Conservation (phyloP, 257 asterid species). For the Datura wrightii region DNA sequence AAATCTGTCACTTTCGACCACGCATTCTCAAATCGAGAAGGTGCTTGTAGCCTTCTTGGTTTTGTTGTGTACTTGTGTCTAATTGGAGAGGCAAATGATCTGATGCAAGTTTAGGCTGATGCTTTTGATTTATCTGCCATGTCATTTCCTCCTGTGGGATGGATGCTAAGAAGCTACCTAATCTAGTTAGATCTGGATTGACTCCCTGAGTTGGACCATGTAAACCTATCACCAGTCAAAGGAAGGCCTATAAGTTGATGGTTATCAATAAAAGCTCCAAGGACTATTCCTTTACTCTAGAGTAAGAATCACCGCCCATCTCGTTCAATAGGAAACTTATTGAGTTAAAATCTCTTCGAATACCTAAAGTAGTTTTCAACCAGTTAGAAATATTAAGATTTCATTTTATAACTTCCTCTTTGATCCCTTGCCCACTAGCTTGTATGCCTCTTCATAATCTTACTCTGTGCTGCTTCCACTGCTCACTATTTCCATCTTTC, state of each 20-base stretch:
- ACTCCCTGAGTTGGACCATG: slow-evolving; percentile 13
- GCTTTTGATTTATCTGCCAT: not conserved
- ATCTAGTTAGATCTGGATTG: not conserved
- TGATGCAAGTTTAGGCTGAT: slow-evolving; percentile 1
- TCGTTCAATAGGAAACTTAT: not conserved
- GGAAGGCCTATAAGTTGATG: not conserved
- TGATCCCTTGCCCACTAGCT: not conserved
- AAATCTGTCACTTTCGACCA: not conserved
- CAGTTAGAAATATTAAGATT: not conserved
- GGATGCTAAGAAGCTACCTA: not conserved
- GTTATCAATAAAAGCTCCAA: not conserved
- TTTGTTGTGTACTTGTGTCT: not conserved
- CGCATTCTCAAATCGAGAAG: not conserved
- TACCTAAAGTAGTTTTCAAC: not conserved
- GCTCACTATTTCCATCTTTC: slow-evolving; percentile 9
- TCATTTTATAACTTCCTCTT: not conserved
- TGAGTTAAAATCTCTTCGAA: not conserved
- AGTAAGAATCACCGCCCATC: not conserved
- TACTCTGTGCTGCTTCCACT: not conserved
- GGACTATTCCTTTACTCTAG: not conserved
- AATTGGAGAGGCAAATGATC: not conserved
- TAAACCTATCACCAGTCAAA: not conserved
- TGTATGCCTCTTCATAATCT: too few relatives aligned
- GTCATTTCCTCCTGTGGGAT: not conserved
- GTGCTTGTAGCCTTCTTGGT: not conserved